phyloP scores from a whole-genome alignment of 805 yeast genomes.

The Metschnikowia aberdeeniae region DNA sequence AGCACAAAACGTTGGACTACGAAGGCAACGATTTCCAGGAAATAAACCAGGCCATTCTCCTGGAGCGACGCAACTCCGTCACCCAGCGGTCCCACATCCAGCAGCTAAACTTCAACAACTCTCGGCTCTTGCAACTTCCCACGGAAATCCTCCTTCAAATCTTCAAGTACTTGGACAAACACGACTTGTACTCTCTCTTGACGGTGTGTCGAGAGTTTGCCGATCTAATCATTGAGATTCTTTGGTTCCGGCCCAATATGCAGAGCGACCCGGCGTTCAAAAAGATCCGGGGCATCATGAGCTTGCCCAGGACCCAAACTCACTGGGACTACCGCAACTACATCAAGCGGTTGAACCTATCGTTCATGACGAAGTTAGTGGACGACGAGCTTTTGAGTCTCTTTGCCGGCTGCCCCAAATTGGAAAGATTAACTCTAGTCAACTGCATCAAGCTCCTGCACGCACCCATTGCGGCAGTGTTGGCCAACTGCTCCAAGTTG shows the following conservation, averaged over 20 bases:
- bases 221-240: constrained; percentile 64
- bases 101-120: constrained; percentile 22
- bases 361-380: constrained; percentile 65
- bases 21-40: constrained; percentile 34
- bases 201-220: constrained; percentile 83
- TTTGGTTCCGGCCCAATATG: constrained; percentile 86
- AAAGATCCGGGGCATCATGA: constrained; percentile 55
- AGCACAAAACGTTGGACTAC: constrained; percentile 24
- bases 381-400: constrained; percentile 58
- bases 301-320: constrained; percentile 43
- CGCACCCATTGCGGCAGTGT: constrained; percentile 54
- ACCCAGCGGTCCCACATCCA: constrained; percentile 21
- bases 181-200: constrained; percentile 57
- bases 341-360: constrained; percentile 76
- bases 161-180: constrained; percentile 59
- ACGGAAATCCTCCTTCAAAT: constrained; percentile 62
- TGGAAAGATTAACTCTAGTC: constrained; percentile 83
- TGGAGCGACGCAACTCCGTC: constrained; percentile 23
- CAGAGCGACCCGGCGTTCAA: constrained; percentile 46
- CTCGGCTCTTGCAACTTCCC: constrained; percentile 46
- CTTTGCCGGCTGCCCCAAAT: constrained; percentile 64
- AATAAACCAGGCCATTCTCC: constrained; percentile 30
- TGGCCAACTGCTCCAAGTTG: constrained; percentile 61
- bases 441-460: constrained; percentile 68
- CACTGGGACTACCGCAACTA: constrained; percentile 64